Conservation (phyloP, 2,329 filamentous ascomycete genomes). For the Cryphonectria nitschkei region DNA sequence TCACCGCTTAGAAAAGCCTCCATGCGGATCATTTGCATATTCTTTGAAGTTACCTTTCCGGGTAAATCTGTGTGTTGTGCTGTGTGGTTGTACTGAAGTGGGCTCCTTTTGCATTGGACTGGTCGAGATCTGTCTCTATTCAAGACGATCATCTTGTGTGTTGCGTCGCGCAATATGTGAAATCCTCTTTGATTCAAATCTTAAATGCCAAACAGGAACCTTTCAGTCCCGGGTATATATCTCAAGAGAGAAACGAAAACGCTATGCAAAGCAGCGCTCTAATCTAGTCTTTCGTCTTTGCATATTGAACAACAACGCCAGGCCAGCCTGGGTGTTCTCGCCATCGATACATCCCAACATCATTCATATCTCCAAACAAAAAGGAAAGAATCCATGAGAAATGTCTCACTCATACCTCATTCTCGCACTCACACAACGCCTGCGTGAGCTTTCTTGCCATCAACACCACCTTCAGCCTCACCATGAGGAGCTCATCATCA, state of each 20-base stretch:
- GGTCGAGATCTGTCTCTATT: not conserved
- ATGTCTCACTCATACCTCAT: not conserved
- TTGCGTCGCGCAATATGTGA: not conserved
- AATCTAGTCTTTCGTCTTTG: conserved; percentile 1
- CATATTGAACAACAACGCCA: not conserved
- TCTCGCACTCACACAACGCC: not conserved
- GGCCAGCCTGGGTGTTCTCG: conserved; percentile 4
- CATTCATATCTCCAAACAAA: not conserved
- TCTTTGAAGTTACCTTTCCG: not conserved
- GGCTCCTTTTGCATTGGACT: not conserved
- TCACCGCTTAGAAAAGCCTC: conserved; percentile 1
- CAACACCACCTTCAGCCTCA: not conserved
- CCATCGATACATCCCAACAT: not conserved
- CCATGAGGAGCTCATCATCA: conserved; percentile 1
- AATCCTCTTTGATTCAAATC: not conserved
- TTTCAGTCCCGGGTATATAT: conserved; percentile 14
- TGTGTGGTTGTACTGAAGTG: not conserved
- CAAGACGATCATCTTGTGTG: not conserved
- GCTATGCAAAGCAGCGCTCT: conserved; percentile 9
- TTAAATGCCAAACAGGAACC: not conserved
- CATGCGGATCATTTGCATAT: conserved; percentile 19
- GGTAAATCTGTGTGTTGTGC: not conserved
- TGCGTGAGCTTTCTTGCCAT: not conserved
- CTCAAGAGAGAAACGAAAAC: conserved; percentile 5
- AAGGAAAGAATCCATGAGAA: not conserved